Evolutionary conservation across 129 eudicot genomes (phyloP).

Genomic region (Flaveria bidentis): DNA sequence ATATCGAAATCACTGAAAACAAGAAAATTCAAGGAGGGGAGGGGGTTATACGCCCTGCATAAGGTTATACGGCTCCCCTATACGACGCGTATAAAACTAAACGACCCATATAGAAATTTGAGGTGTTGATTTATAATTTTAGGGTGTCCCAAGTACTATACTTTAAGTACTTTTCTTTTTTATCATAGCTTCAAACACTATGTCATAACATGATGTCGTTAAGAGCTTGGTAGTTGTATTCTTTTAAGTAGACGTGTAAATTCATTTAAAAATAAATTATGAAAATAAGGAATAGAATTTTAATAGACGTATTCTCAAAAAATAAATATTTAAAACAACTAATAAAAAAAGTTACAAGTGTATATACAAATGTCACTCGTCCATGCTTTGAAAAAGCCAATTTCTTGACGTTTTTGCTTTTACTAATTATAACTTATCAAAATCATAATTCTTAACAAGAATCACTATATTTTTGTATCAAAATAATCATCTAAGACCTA

Average conservation of each 20-base stretch:
- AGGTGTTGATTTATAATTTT: too few relatives aligned
- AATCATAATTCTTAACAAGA: constrained; percentile 2
- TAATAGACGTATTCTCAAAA: neutral
- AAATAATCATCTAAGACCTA: neutral
- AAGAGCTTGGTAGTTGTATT: neutral
- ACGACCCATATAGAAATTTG: too few relatives aligned
- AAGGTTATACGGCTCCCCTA: too few relatives aligned
- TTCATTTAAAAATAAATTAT: neutral
- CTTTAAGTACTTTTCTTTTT: too few relatives aligned
- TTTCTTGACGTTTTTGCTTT: constrained; percentile 8
- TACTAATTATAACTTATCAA: constrained; percentile 20
- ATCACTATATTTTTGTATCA: constrained; percentile 12
- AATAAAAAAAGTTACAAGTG: neutral
- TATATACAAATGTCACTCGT: neutral
- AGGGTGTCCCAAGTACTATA: neutral
- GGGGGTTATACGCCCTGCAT: too few relatives aligned
- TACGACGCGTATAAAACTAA: too few relatives aligned
- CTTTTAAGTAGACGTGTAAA: too few relatives aligned
- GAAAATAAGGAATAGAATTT: neutral
- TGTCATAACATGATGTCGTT: neutral
- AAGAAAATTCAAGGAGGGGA: too few relatives aligned
- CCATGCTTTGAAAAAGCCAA: constrained; percentile 6
- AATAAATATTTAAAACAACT: neutral
- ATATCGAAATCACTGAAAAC: too few relatives aligned
- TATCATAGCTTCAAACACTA: neutral